Base-by-base conservation (phyloP, 2,329 filamentous ascomycete genomes). In the Allantophomopsis cytisporea region DNA sequence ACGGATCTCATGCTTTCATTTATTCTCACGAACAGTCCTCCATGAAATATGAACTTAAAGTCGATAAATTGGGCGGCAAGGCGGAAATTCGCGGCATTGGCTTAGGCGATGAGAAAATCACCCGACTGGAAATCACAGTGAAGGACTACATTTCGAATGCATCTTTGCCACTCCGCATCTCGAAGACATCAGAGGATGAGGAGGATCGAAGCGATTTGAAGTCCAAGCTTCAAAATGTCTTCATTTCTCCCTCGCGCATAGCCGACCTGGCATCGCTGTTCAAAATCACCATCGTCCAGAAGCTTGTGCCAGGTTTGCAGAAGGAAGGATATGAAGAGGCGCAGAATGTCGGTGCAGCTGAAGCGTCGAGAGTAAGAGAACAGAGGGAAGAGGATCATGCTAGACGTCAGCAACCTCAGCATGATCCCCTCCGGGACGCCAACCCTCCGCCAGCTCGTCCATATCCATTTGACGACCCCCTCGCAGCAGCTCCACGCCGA, bases 11-110 rank as follows among this genome's bases (percentile, higher is more conserved):
- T 55, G 75, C 80, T 41, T 95, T 96, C 60, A 76, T 87, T 46
- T 96, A 96, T 63, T 76, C 77, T 3, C 88, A 95, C 59, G 68
- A 74, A 17, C 84, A 94, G 56, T 94, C 86, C 0, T 79, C 86
- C 13, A 84, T 88, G 73, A 74, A 80, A 43, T 94, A 83, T 54
- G 68, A 94, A 20, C 58, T 95, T 48, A 89, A 87, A 55, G 63
- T 94, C 45, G 86, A 81, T 57, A 75, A 86, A 39, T 71, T 95
- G 50, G 87, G 88, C 34, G 71, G 71, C 50, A 94, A 89, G 54
- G 80, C 83, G n/a, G 79, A 94, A 44, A 68, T 95, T 31, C 76
- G 86, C 50, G 88, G 80, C 3, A 67, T 94, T 32, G 86, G 76
- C 2, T 59, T 88, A 13, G 83, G 82, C 18, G 82, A 88, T 54